Evolutionary conservation across 2,329 filamentous ascomycete species (phyloP), one percentile per base, ranked within the genome.

Genomic region (Chrysosporium keratinophilum): DNA sequence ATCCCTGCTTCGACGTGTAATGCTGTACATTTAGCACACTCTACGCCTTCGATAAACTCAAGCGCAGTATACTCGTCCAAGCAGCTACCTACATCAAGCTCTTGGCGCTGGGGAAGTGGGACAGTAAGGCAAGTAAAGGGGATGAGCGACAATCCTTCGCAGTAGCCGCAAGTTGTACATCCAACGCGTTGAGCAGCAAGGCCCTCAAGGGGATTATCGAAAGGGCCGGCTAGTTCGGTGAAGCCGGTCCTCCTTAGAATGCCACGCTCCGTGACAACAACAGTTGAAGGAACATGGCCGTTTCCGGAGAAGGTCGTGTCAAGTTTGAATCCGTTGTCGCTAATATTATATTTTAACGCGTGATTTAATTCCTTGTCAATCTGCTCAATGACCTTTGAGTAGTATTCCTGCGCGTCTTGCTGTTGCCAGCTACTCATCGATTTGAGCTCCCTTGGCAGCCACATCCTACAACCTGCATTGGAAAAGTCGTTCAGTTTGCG

Each of bases 401-500:
- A 96, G 68, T 97, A 98, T 68, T 98, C 93, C 66, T 97, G 93
- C 4, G 93, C 93, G 70, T 98, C 93, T 69, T 98, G 93, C 66
- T 97, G 93, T 61, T 94, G 87, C 81, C 87, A 95, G 31, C 87
- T 95, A 68, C 85, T 91, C 84, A 97, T 94, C 9, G 84, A 90
- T 69, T 95, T 95, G 44, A 96, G 74, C 52, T 85, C 81, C 0
- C 79, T 74, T 0, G 88, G 87, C 5, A 89, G 89, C 88, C 88
- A 95, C 12, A 96, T 74, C 17, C 83, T 84, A 62, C 77, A 78
- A 6, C 88, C 88, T 57, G 87, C 84, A 62, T 89, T 87, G 7
- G 76, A 72, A 0, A 78, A 71, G 63, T 85, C 78, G 62, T 85
- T 87, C 37, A 96, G 74, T 54, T 82, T 80, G n/a, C 71, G 71